Evolutionary conservation across 2,329 filamentous ascomycete genomes (phyloP).

Genomic region (Aureobasidium subglaciale): DNA sequence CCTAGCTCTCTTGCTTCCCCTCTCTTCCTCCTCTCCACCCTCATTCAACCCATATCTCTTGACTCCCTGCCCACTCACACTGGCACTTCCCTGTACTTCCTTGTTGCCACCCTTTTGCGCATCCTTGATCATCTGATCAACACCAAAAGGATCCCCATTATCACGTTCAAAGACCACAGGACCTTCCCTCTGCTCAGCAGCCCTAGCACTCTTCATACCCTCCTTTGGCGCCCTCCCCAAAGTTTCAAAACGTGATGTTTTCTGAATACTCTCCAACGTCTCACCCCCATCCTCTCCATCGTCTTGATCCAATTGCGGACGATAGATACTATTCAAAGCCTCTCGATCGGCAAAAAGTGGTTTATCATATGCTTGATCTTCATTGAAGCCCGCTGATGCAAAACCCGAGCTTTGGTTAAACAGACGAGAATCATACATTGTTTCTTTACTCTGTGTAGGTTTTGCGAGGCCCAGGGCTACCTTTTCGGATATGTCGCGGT

Average conservation of each 20-base stretch:
- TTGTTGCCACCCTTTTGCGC: slow-evolving; percentile 45
- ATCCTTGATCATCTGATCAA: slow-evolving; percentile 87
- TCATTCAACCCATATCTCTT: slow-evolving; percentile 73
- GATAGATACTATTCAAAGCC: slow-evolving; percentile 88
- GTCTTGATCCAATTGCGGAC: slow-evolving; percentile 65
- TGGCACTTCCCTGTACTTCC: slow-evolving; percentile 29
- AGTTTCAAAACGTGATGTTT: slow-evolving; percentile 78
- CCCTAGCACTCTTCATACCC: slow-evolving; percentile 80
- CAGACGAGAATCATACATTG: slow-evolving; percentile 93
- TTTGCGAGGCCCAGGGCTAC: slow-evolving; percentile 91
- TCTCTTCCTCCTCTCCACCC: slow-evolving; percentile 54
- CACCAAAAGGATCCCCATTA: slow-evolving; percentile 71
- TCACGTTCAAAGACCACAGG: slow-evolving; percentile 97
- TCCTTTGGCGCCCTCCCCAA: slow-evolving; percentile 68
- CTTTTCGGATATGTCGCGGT: slow-evolving; percentile 95
- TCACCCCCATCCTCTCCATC: slow-evolving; percentile 73
- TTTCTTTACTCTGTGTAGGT: slow-evolving; percentile 82
- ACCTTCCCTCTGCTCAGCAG: slow-evolving; percentile 78
- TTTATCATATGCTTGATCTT: slow-evolving; percentile 96
- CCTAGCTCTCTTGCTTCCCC: slow-evolving; percentile 62
- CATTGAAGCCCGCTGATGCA: slow-evolving; percentile 78
- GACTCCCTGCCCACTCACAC: slow-evolving; percentile 39
- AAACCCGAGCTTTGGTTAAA: slow-evolving; percentile 95
- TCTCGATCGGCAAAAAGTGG: slow-evolving; percentile 94
- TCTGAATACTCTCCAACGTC: slow-evolving; percentile 79